Evolutionary conservation across 805 yeast genomes (phyloP).

Genomic region (Sugiyamaella americana): DNA sequence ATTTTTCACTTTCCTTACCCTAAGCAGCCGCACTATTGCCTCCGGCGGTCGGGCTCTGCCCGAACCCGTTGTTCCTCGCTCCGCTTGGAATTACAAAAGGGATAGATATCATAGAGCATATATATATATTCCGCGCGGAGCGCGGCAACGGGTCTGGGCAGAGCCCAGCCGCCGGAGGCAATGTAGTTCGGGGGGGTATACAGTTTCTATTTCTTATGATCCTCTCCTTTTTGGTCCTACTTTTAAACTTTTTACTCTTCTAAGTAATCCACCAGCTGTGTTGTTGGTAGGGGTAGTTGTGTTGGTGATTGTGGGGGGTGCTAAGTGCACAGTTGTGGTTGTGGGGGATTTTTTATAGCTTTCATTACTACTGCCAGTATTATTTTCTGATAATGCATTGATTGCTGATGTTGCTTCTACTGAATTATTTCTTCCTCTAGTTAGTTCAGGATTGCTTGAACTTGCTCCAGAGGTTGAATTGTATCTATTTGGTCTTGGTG

Average conservation of each 20-base stretch:
- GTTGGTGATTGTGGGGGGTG: background rate
- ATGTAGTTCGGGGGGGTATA: too few relatives aligned
- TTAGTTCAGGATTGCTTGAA: conserved; percentile 7
- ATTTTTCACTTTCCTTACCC: background rate
- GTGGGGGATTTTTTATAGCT: conserved; percentile 13
- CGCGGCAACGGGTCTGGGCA: too few relatives aligned
- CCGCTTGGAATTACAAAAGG: too few relatives aligned
- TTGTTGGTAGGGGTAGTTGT: background rate
- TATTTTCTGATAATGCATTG: conserved; percentile 20
- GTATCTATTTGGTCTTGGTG: conserved; percentile 2
- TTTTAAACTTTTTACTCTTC: conserved; percentile 84
- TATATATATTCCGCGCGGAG: too few relatives aligned
- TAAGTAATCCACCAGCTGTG: conserved; percentile 39
- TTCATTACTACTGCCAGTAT: conserved; percentile 1
- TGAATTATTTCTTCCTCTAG: conserved; percentile 4
- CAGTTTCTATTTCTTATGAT: too few relatives aligned
- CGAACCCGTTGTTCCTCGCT: too few relatives aligned
- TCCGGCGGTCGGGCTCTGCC: too few relatives aligned
- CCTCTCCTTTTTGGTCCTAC: conserved; percentile 41
- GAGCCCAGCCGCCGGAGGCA: too few relatives aligned
- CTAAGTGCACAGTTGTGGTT: background rate
- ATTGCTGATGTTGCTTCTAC: conserved; percentile 1
- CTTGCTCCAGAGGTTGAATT: conserved; percentile 2
- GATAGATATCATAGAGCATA: too few relatives aligned
- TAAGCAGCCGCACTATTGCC: background rate